These are phyloP conservation scores for Aureobasidium subglaciale DNA, from an alignment of 2,329 filamentous ascomycete species.

Conservation along the genomic window DNA sequence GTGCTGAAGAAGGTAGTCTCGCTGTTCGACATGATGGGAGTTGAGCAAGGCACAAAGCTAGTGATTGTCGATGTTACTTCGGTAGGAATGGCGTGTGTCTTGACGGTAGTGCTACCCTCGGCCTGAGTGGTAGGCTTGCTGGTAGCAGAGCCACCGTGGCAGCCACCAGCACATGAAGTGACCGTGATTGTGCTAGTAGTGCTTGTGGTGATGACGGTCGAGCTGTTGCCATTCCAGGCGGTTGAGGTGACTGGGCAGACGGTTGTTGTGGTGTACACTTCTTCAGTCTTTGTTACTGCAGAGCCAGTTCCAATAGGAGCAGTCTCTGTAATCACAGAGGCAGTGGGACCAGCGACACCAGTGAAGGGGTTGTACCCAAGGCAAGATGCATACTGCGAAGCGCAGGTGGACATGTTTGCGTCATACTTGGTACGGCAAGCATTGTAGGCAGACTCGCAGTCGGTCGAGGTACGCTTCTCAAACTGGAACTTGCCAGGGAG, in stretches of 20 bases:
- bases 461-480: neutral
- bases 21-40: conserved; percentile 28
- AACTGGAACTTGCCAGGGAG: conserved; percentile 9
- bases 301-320: conserved; percentile 1
- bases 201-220: neutral
- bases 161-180: conserved; percentile 33
- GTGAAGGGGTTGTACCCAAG: conserved; percentile 18
- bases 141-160: conserved; percentile 22
- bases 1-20: conserved; percentile 31
- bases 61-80: conserved; percentile 30
- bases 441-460: neutral
- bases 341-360: neutral
- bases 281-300: conserved; percentile 13
- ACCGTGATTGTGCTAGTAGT: conserved; percentile 27
- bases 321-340: neutral
- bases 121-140: neutral
- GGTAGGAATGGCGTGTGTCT: conserved; percentile 19
- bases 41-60: conserved; percentile 32
- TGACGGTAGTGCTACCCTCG: neutral
- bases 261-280: neutral
- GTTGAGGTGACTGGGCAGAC: neutral
- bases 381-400: conserved; percentile 15
- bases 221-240: neutral
- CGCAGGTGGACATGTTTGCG: conserved; percentile 15
- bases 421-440: neutral